phyloP scores from a whole-genome alignment of 148 eudicot genomes.

The Chenopodium suecicum region DNA sequence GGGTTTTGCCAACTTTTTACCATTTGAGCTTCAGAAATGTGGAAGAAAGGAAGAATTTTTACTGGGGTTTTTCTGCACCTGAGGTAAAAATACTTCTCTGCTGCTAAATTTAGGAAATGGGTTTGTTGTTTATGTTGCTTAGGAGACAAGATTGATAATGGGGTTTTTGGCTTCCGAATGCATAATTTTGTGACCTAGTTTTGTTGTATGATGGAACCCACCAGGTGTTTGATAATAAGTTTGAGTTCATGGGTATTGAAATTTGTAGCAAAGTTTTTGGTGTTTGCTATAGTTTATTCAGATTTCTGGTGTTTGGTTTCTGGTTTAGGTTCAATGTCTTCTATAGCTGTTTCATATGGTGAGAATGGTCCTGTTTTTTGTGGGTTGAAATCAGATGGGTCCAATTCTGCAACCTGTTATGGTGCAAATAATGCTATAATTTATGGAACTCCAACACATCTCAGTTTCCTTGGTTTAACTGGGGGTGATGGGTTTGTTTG shows the following conservation, averaged over 20 bases:
- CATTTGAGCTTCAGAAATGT: constrained; percentile 5
- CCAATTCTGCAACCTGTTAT: constrained; percentile 69
- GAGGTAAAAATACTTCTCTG: constrained; percentile 23
- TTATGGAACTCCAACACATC: constrained; percentile 51
- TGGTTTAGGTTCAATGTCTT: constrained; percentile 80
- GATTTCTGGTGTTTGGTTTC: constrained; percentile 36
- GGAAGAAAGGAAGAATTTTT: constrained; percentile 30
- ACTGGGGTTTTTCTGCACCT: constrained; percentile 10
- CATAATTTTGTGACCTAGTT: constrained; percentile 22
- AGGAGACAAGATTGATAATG: not conserved
- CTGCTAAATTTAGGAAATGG: not conserved
- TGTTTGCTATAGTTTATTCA: constrained; percentile 34
- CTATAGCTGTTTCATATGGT: constrained; percentile 85
- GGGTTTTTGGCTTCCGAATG: not conserved
- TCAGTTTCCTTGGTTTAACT: constrained; percentile 56
- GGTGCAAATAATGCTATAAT: constrained; percentile 68
- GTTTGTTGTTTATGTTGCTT: constrained; percentile 1
- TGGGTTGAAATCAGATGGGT: constrained; percentile 84
- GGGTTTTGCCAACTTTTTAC: constrained; percentile 17
- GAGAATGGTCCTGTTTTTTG: constrained; percentile 80
- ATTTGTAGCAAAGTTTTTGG: constrained; percentile 35
- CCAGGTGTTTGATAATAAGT: constrained; percentile 33
- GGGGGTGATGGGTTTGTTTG: constrained; percentile 92
- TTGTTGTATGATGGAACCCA: constrained; percentile 37
- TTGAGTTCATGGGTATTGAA: constrained; percentile 29